phyloP scores from a whole-genome alignment of 495 filamentous ascomycete genomes.

The Cryomyces minteri region DNA sequence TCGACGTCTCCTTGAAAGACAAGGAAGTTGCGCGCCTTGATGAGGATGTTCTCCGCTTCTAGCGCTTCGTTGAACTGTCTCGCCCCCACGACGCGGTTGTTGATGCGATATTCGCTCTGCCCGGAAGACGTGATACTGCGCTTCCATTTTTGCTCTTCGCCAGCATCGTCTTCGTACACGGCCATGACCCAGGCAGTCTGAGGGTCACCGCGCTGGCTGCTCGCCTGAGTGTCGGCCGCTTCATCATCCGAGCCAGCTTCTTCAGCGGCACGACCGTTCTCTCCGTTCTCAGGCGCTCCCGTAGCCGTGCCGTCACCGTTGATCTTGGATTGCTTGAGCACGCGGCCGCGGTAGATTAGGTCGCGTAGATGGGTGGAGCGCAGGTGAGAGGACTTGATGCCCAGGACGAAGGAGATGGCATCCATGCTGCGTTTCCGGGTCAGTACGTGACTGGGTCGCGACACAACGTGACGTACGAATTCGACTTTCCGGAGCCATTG shows the following conservation, averaged over 20 bases:
- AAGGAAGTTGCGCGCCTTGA: conserved; percentile 93
- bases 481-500: conserved; percentile 99
- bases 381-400: conserved; percentile 93
- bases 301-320: conserved; percentile 66
- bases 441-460: not conserved
- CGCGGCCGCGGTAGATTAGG: conserved; percentile 87
- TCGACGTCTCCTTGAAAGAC: conserved; percentile 99
- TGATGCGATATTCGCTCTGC: conserved; percentile 90
- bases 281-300: conserved; percentile 14
- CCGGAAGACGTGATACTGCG: conserved; percentile 78
- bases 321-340: conserved; percentile 78
- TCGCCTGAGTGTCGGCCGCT: conserved; percentile 30
- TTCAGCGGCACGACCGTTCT: conserved; percentile 13
- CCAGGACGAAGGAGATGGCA: conserved; percentile 96
- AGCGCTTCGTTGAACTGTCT: conserved; percentile 87
- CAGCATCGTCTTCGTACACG: conserved; percentile 94
- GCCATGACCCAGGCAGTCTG: conserved; percentile 97
- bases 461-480: conserved; percentile 50
- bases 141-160: conserved; percentile 91
- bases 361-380: conserved; percentile 91
- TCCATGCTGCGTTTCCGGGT: conserved; percentile 42
- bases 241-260: conserved; percentile 34
- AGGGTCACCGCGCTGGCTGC: conserved; percentile 47
- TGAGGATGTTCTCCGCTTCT: conserved; percentile 87
- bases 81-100: conserved; percentile 72